Percentiles rank a stretch among this genome's conserved stretches.
Conservation (phyloP, 371 early-diverging fungal genomes). For the Paraphysoderma sedebokerense region DNA sequence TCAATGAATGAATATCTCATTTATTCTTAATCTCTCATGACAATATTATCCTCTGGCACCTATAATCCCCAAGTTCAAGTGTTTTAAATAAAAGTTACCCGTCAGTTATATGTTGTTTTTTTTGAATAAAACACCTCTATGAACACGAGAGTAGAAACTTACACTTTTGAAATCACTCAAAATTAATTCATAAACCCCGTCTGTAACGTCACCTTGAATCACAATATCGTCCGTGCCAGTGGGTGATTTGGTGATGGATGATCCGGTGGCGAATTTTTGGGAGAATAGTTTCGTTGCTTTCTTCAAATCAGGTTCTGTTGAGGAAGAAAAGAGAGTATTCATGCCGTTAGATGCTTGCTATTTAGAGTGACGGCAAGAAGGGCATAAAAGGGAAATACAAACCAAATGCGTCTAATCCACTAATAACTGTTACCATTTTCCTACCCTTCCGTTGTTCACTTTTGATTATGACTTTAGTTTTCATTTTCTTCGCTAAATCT, state of each 20-base stretch:
- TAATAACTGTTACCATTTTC: slow-evolving; percentile 7
- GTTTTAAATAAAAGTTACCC: not conserved
- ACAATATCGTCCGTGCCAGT: slow-evolving; percentile 5
- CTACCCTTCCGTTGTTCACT: slow-evolving; percentile 12
- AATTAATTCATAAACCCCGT: slow-evolving; percentile 7
- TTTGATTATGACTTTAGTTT: slow-evolving; percentile 1
- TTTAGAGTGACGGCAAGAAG: not conserved
- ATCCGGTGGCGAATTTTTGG: slow-evolving; percentile 5
- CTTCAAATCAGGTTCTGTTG: slow-evolving; percentile 4
- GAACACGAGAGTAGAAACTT: not conserved
- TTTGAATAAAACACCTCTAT: not conserved
- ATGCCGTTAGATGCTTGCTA: not conserved
- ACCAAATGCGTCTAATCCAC: slow-evolving; percentile 20
- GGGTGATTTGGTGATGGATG: slow-evolving; percentile 1
- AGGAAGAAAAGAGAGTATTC: not conserved
- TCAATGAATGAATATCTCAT: too few relatives aligned
- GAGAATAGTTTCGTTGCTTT: slow-evolving; percentile 5
- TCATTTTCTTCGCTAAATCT: not conserved
- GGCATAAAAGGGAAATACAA: not conserved
- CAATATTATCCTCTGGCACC: not conserved
- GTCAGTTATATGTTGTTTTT: too few relatives aligned
- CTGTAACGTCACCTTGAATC: slow-evolving; percentile 7
- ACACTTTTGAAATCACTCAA: not conserved
- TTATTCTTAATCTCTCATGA: too few relatives aligned
- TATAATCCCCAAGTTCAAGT: not conserved